A percentile compares a stretch with the other conserved stretches of the same genome.
Evolutionary conservation across 2,329 filamentous ascomycete species (phyloP).

Genomic region (Samsoniella hepiali): DNA sequence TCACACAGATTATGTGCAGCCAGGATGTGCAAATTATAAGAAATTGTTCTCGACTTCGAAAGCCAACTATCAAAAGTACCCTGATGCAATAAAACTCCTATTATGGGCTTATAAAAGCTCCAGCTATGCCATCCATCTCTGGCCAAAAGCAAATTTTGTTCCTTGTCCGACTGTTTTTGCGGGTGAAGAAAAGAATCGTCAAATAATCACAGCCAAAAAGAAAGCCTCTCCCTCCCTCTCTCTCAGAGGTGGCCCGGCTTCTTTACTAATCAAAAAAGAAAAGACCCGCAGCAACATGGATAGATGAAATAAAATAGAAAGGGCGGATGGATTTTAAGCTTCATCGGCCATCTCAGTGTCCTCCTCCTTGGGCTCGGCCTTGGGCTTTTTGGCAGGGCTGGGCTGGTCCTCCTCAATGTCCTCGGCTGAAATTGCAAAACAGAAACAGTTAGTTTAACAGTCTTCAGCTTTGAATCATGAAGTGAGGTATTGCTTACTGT

Average conservation of each 20-base stretch:
- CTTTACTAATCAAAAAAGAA: not conserved
- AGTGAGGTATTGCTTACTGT: not conserved
- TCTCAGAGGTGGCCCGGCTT: not conserved
- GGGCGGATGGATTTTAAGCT: not conserved
- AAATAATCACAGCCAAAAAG: not conserved
- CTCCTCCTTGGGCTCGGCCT: slow-evolving; percentile 26
- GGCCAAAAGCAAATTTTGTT: not conserved
- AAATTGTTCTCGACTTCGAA: too few relatives aligned
- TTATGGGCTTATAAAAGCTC: not conserved
- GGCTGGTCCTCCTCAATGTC: not conserved
- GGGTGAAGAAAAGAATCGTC: not conserved
- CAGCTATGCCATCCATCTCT: not conserved
- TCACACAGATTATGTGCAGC: not conserved
- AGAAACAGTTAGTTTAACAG: not conserved
- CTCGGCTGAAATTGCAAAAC: not conserved
- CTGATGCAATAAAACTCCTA: not conserved
- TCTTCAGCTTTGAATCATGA: too few relatives aligned
- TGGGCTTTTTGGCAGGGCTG: slow-evolving; percentile 30
- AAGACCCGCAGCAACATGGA: not conserved
- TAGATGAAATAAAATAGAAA: not conserved
- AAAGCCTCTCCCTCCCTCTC: not conserved
- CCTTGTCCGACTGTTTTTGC: not conserved
- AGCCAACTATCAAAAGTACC: not conserved
- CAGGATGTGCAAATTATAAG: not conserved
- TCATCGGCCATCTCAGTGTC: slow-evolving; percentile 6